Base-by-base conservation (phyloP, 495 filamentous ascomycete species). In the Tuber borchii region DNA sequence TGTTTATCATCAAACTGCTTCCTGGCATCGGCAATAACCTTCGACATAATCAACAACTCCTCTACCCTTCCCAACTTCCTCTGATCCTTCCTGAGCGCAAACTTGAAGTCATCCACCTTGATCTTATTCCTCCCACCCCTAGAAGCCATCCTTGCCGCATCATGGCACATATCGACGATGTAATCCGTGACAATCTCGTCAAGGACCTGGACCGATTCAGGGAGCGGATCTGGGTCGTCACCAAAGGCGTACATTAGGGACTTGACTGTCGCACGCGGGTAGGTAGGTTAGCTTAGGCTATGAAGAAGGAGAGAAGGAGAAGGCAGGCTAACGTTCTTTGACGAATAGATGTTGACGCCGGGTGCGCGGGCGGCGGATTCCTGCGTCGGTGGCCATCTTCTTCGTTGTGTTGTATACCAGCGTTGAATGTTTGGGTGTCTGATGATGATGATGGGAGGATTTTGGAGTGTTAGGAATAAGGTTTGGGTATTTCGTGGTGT, bases 31-130 rank as follows among this genome's bases (percentile, higher is more conserved):
- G 74, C 77, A 77, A 76, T 79, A 73, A 78, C 85, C 75, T 83
- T 83, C 14, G 76, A 76, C 81, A 83, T 83, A 17, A 83, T 76
- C 44, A 97, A 85, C 78, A 96, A 86, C 84, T 97, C 93, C 86
- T 93, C 89, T 74, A 97, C 92, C 85, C 95, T 91, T 37, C 95
- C 95, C 70, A 97, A 88, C 83, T 95, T 94, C 79, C 88, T 86
- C 37, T 92, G 90, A 81, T 97, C 95, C 46, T 90, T 89, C 45
- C 96, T 89, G 73, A 97, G 89, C 44, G 92, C 92, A 82, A 95
- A 98, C 82, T 94, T 92, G 86, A 98, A 97, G 83, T 99, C 95
- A 78, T 99, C 95, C 74, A 97, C 92, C 82, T 99, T 99, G 85
- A 97, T 92, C 85, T 99, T 99, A 81, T 95, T 92, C 10, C 95